A percentile compares a stretch with the other conserved stretches of the same genome.
Evolutionary conservation across 2,329 filamentous ascomycete genomes (phyloP).

Genomic region (Pyrenophora graminea): DNA sequence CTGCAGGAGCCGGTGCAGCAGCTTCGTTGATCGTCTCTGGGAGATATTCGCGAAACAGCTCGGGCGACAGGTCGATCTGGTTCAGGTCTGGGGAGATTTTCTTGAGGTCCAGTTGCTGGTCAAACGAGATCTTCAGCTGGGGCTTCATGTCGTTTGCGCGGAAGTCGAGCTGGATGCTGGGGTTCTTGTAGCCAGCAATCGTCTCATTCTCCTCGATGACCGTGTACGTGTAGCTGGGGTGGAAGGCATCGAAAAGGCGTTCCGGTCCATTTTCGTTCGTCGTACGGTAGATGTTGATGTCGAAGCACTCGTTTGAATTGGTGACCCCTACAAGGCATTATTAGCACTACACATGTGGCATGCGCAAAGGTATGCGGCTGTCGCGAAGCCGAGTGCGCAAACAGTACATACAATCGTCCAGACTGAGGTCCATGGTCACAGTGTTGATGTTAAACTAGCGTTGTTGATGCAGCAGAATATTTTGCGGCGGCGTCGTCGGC

Average conservation of each 20-base stretch:
- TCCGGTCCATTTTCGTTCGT: constrained; percentile 20
- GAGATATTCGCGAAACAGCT: constrained; percentile 50
- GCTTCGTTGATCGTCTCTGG: constrained; percentile 52
- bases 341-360: not conserved
- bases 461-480: not conserved
- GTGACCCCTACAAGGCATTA: constrained; percentile 32
- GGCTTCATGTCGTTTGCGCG: constrained; percentile 77
- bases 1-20: constrained; percentile 24
- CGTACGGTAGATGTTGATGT: constrained; percentile 45
- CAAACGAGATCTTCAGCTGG: constrained; percentile 70
- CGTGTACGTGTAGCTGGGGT: constrained; percentile 85
- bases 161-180: constrained; percentile 75
- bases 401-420: constrained; percentile 37
- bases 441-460: not conserved
- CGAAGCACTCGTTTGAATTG: constrained; percentile 45
- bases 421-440: constrained; percentile 32
- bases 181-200: constrained; percentile 85
- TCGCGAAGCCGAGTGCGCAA: not conserved
- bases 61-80: constrained; percentile 71
- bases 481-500: not conserved
- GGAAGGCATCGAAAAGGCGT: constrained; percentile 66
- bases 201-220: constrained; percentile 92
- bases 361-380: not conserved
- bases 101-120: constrained; percentile 73
- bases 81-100: constrained; percentile 60